Conservation (phyloP, 106 monocot genomes). For the Dioscorea zingiberensis region DNA sequence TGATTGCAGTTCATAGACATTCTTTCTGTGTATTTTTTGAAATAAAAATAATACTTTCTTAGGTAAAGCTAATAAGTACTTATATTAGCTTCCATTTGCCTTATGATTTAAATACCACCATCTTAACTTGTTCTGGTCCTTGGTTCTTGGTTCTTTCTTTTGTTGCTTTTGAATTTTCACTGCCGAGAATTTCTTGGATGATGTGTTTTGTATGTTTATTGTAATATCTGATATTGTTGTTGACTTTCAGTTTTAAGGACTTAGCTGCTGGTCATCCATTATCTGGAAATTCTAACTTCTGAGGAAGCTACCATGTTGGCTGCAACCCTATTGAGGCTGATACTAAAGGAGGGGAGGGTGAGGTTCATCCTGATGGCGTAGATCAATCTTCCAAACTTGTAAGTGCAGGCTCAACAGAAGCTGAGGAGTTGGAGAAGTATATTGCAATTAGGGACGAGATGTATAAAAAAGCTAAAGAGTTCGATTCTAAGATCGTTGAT, state of each 20-base stretch:
- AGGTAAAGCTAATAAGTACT: too few relatives aligned
- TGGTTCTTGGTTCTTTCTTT: too few relatives aligned
- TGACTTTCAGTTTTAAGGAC: conserved; percentile 68
- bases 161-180: too few relatives aligned
- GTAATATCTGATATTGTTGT: neutral
- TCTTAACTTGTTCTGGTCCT: too few relatives aligned
- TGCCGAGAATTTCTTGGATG: too few relatives aligned
- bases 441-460: conserved; percentile 90
- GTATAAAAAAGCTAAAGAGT: conserved; percentile 98
- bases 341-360: conserved; percentile 44
- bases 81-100: too few relatives aligned
- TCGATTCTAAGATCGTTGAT: conserved; percentile 89
- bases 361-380: conserved; percentile 46
- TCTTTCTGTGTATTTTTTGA: too few relatives aligned
- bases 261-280: conserved; percentile 58
- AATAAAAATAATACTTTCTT: too few relatives aligned
- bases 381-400: conserved; percentile 52
- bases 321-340: conserved; percentile 20
- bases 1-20: too few relatives aligned
- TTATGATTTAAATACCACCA: too few relatives aligned
- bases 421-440: conserved; percentile 88
- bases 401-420: conserved; percentile 70
- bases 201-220: too few relatives aligned
- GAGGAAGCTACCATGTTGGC: conserved; percentile 57
- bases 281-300: conserved; percentile 62